A percentile compares a stretch with the other conserved stretches of the same genome.
Evolutionary conservation across 345 rosid species (phyloP).

Genomic region (Aquilaria yunnanensis): DNA sequence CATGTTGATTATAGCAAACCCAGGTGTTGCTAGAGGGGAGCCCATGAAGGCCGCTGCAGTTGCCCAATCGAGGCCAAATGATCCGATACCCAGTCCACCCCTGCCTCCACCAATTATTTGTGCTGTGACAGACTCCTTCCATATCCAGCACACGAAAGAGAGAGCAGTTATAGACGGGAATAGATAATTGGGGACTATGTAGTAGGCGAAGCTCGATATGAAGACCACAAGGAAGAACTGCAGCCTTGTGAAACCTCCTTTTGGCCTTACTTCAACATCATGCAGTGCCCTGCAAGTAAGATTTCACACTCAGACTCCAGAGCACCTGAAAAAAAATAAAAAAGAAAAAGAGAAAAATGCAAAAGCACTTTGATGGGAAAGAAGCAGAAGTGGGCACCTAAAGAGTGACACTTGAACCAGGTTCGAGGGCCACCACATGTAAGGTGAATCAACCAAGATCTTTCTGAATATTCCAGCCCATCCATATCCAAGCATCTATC

Average conservation of each 20-base stretch:
- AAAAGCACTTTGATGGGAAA: background rate
- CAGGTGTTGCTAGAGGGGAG: slow-evolving; percentile 35
- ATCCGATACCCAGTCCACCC: slow-evolving; percentile 36
- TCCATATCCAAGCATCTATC: slow-evolving; percentile 32
- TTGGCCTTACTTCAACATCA: slow-evolving; percentile 35
- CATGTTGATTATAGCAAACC: slow-evolving; percentile 26
- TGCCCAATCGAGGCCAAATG: slow-evolving; percentile 35
- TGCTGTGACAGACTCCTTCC: slow-evolving; percentile 37
- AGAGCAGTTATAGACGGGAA: slow-evolving; percentile 37
- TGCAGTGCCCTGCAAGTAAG: slow-evolving; percentile 35
- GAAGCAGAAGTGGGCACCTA: slow-evolving; percentile 13
- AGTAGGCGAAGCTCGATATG: slow-evolving; percentile 40
- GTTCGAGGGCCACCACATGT: slow-evolving; percentile 45
- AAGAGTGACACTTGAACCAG: slow-evolving; percentile 53
- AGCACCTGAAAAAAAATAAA: background rate
- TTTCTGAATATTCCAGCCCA: slow-evolving; percentile 39
- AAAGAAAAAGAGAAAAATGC: no score
- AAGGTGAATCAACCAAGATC: slow-evolving; percentile 42
- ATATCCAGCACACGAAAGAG: slow-evolving; percentile 40
- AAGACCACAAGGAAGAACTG: slow-evolving; percentile 49
- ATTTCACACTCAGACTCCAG: background rate
- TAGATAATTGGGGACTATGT: slow-evolving; percentile 37
- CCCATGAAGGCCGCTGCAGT: slow-evolving; percentile 30
- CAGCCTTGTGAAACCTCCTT: slow-evolving; percentile 38
- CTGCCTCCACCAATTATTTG: slow-evolving; percentile 40